These are phyloP conservation scores for Dillenia turbinata DNA, from an alignment of 164 flowering plant species.

Conservation along the genomic window DNA sequence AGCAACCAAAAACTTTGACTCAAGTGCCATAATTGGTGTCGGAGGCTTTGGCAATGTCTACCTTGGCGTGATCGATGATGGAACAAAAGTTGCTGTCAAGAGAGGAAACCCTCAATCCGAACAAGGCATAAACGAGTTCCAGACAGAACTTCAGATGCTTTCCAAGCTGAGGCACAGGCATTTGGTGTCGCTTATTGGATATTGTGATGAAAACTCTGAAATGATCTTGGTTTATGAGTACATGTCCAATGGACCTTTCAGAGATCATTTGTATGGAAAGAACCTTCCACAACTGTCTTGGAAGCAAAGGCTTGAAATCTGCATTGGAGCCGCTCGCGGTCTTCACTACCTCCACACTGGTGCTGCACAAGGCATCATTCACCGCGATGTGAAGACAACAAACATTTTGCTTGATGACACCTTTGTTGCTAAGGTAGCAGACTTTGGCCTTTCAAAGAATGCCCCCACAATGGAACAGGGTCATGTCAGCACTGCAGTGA, in stretches of 20 bases:
- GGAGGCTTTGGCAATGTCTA: constrained; percentile 45
- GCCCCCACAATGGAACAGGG: constrained; percentile 41
- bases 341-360: constrained; percentile 6
- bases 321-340: constrained; percentile 7
- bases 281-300: constrained; percentile 2
- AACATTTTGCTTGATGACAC: constrained; percentile 4
- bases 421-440: constrained; percentile 4
- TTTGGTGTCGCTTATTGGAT: constrained; percentile 3
- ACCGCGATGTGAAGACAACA: constrained; percentile 7
- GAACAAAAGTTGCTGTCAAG: constrained; percentile 4
- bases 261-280: constrained; percentile 8
- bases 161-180: constrained; percentile 5
- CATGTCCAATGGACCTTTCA: constrained; percentile 7
- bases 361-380: constrained; percentile 6
- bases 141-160: constrained; percentile 5
- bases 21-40: constrained; percentile 48
- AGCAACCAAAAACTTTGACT: constrained; percentile 56
- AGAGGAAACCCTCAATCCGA: constrained; percentile 9
- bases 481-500: constrained; percentile 66
- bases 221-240: constrained; percentile 9
- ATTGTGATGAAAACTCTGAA: constrained; percentile 8
- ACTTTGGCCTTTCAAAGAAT: constrained; percentile 19
- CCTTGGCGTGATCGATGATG: constrained; percentile 5
- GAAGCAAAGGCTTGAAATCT: constrained; percentile 9
- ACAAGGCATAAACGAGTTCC: constrained; percentile 3